Evolutionary conservation across 257 asterid genomes (phyloP).

Genomic region (Cinchona pubescens): DNA sequence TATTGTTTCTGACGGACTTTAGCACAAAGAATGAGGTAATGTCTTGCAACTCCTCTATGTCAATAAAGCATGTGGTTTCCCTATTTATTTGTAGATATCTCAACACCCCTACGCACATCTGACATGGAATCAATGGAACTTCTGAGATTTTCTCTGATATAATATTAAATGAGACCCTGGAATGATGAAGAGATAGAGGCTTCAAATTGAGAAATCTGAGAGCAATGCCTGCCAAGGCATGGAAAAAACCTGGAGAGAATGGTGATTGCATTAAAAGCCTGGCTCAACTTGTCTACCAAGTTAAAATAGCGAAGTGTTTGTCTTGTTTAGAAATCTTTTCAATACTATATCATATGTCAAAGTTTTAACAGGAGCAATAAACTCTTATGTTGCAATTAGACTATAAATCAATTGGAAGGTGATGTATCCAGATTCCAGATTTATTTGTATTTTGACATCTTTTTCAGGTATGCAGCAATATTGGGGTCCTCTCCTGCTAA

Average conservation of each 20-base stretch:
- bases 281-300: too few species aligned
- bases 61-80: neutral
- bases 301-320: too few species aligned
- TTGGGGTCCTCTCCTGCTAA: slow-evolving; percentile 75
- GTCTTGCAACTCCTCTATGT: neutral
- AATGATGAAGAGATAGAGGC: neutral
- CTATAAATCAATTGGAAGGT: slow-evolving; percentile 7
- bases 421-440: slow-evolving; percentile 23
- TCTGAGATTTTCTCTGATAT: neutral
- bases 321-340: neutral
- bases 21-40: neutral
- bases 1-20: neutral
- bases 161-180: neutral
- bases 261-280: neutral
- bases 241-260: neutral
- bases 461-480: slow-evolving; percentile 90
- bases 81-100: neutral
- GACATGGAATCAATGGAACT: neutral
- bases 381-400: neutral
- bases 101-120: neutral
- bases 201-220: neutral
- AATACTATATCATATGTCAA: neutral
- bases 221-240: neutral
- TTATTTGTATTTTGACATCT: slow-evolving; percentile 17
- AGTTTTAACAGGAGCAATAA: neutral